Conservation (phyloP, 352 stramenopile species). For the Pythium diclinum region DNA sequence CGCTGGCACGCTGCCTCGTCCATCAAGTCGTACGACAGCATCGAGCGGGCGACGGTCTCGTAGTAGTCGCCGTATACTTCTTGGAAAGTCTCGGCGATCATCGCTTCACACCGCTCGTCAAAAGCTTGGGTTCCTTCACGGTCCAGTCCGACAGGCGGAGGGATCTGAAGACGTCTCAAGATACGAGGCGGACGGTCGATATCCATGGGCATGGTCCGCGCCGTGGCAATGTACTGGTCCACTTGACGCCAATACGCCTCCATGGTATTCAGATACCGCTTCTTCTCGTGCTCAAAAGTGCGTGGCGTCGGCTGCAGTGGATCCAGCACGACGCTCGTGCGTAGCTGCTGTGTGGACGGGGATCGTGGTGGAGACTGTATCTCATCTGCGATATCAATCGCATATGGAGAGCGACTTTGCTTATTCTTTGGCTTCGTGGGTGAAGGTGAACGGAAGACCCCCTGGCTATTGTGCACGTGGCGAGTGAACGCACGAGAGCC, state of each 20-base stretch:
- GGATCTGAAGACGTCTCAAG: conserved; percentile 67
- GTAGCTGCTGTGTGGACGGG: conserved; percentile 10
- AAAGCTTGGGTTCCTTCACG: conserved; percentile 40
- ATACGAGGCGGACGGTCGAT: conserved; percentile 59
- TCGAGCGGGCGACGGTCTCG: conserved; percentile 66
- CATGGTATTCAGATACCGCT: conserved; percentile 73
- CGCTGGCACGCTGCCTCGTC: conserved; percentile 61
- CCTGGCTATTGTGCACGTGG: conserved; percentile 63
- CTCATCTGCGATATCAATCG: conserved; percentile 38
- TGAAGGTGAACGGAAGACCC: conserved; percentile 51
- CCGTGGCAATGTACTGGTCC: conserved; percentile 49
- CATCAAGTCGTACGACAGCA: conserved; percentile 88
- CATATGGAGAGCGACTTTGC: conserved; percentile 31
- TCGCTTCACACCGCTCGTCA: conserved; percentile 58
- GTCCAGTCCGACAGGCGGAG: conserved; percentile 46
- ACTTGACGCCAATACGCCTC: conserved; percentile 84
- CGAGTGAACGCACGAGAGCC: conserved; percentile 56
- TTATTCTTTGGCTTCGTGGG: conserved; percentile 30
- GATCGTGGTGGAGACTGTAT: conserved; percentile 2
- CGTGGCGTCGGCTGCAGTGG: conserved; percentile 52
- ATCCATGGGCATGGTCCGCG: conserved; percentile 60
- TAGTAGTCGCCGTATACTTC: conserved; percentile 80
- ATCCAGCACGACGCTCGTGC: conserved; percentile 36
- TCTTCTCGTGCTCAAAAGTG: conserved; percentile 79
- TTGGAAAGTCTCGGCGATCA: conserved; percentile 75